Percentiles rank a stretch among this genome's conserved stretches.
Evolutionary conservation across 2,329 filamentous ascomycete genomes (phyloP).

Genomic region (Fusarium sacchari): DNA sequence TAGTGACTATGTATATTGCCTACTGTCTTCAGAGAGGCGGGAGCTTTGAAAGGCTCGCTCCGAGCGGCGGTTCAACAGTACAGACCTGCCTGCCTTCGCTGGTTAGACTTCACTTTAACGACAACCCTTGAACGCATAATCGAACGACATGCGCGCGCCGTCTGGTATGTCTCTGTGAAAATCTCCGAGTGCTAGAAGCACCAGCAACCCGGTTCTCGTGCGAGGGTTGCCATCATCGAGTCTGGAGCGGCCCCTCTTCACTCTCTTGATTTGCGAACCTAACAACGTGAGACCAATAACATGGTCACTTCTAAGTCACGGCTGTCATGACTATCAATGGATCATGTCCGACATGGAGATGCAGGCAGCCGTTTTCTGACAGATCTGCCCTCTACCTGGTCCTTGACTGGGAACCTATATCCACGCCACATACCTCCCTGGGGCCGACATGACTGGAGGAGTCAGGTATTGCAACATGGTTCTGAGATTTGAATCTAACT

Average conservation of each 20-base stretch:
- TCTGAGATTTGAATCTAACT: conserved; percentile 27
- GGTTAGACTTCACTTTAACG: neutral
- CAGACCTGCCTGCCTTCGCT: neutral
- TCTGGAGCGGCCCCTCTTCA: neutral
- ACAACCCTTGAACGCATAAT: neutral
- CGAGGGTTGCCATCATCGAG: neutral
- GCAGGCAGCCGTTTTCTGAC: conserved; percentile 27
- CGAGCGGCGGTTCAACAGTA: conserved; percentile 11
- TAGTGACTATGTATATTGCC: neutral
- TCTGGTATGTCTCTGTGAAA: neutral
- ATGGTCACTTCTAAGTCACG: neutral
- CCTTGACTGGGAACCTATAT: conserved; percentile 31
- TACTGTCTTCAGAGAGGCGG: conserved; percentile 4
- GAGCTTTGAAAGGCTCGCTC: conserved; percentile 29
- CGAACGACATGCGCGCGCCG: neutral
- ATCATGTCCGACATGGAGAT: neutral
- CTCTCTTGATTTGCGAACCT: conserved; percentile 1
- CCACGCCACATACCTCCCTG: conserved; percentile 36
- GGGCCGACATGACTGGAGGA: conserved; percentile 20
- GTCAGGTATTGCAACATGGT: conserved; percentile 12
- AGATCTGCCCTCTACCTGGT: conserved; percentile 9
- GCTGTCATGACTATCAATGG: neutral
- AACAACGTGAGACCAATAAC: neutral
- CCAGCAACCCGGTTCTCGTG: neutral
- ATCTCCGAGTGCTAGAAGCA: neutral